Conservation (phyloP, 2,329 filamentous ascomycete genomes). For the Colletotrichum sp. region DNA sequence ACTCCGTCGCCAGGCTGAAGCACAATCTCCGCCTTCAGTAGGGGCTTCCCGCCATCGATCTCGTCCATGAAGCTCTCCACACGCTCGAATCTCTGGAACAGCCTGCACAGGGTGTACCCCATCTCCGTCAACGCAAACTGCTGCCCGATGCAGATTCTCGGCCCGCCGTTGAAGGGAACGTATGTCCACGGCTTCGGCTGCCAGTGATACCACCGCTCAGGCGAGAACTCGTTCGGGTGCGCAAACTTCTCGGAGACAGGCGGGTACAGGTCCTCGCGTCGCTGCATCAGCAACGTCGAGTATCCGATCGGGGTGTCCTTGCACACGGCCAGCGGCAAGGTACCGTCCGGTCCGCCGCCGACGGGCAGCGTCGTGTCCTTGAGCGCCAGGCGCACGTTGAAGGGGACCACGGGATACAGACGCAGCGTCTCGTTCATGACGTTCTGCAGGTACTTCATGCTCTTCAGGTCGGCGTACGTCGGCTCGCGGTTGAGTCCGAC, state of each 20-base stretch:
- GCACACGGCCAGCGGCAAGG: conserved; percentile 66
- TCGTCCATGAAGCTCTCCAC: conserved; percentile 63
- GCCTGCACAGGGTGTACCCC: conserved; percentile 71
- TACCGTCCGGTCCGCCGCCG: conserved; percentile 70
- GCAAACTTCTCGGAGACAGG: conserved; percentile 48
- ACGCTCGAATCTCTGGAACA: conserved; percentile 74
- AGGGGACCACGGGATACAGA: conserved; percentile 79
- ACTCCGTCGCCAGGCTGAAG: conserved; percentile 65
- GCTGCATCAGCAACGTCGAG: conserved; percentile 75
- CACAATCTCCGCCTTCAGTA: conserved; percentile 64
- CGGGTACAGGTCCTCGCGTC: conserved; percentile 68
- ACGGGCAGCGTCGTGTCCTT: conserved; percentile 76
- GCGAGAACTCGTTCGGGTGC: conserved; percentile 59
- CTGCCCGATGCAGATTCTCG: conserved; percentile 78
- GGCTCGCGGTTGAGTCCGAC: conserved; percentile 69
- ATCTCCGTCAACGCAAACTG: conserved; percentile 84
- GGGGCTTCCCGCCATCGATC: conserved; percentile 59
- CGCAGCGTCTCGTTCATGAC: conserved; percentile 80
- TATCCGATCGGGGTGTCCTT: conserved; percentile 72
- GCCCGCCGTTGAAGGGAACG: conserved; percentile 77
- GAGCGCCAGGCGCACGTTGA: conserved; percentile 77
- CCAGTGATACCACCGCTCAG: conserved; percentile 71
- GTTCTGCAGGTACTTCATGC: conserved; percentile 82
- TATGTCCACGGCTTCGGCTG: conserved; percentile 73
- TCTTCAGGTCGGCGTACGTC: conserved; percentile 83